Evolutionary conservation across 768 basidiomycete genomes (phyloP).

Genomic region (Phaffia australis): DNA sequence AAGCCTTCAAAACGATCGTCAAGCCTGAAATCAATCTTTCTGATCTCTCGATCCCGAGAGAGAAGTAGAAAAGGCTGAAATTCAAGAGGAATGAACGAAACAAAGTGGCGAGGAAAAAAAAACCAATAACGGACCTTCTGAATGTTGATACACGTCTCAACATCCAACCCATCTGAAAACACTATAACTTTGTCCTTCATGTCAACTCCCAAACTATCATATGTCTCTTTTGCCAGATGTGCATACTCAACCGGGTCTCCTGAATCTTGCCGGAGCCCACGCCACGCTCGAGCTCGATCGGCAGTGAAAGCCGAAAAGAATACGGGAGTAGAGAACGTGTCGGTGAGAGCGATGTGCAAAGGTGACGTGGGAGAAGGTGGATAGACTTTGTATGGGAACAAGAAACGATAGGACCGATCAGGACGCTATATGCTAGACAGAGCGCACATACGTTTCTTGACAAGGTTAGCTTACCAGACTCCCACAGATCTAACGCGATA

Average conservation of each 20-base stretch:
- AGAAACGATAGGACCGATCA: neutral
- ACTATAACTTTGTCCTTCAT: slow-evolving; percentile 43
- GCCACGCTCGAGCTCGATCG: slow-evolving; percentile 17
- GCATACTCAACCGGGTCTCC: slow-evolving; percentile 81
- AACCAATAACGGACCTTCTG: slow-evolving; percentile 42
- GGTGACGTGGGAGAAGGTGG: slow-evolving; percentile 36
- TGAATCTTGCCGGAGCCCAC: slow-evolving; percentile 75
- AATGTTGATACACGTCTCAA: slow-evolving; percentile 59
- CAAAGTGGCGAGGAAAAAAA: slow-evolving; percentile 9
- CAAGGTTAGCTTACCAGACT: slow-evolving; percentile 46
- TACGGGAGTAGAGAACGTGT: slow-evolving; percentile 79
- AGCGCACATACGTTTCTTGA: neutral
- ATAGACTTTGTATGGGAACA: slow-evolving; percentile 31
- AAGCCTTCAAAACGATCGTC: neutral
- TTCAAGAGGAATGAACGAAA: slow-evolving; percentile 19
- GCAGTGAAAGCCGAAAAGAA: slow-evolving; percentile 50
- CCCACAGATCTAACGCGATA: slow-evolving; percentile 73
- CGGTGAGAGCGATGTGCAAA: slow-evolving; percentile 68
- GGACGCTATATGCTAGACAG: neutral
- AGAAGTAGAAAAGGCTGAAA: neutral
- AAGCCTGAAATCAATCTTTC: neutral
- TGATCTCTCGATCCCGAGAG: neutral
- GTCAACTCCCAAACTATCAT: slow-evolving; percentile 56
- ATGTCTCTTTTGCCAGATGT: slow-evolving; percentile 58
- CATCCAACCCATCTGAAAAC: slow-evolving; percentile 69